Evolutionary conservation across 2,329 filamentous ascomycete species (phyloP).

Genomic region (Aspergillus felis): DNA sequence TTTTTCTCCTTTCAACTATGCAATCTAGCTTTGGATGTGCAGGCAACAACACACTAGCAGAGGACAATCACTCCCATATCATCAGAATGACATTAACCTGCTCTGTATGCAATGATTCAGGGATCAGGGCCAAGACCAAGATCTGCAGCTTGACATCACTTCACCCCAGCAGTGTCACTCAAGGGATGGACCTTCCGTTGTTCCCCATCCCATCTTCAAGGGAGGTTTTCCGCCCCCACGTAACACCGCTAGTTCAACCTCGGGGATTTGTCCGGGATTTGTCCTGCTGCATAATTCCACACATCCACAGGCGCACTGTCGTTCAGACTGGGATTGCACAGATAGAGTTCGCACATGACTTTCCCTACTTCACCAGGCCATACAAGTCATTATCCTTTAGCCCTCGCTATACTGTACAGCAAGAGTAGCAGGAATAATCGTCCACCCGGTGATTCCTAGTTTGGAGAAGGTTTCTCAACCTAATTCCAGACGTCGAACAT

Average conservation of each 20-base stretch:
- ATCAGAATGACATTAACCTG: no score
- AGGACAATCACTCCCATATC: no score
- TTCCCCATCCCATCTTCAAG: background rate
- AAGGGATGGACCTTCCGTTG: background rate
- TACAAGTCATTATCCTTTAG: background rate
- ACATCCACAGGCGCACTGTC: background rate
- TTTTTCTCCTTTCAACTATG: no score
- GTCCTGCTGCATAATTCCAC: background rate
- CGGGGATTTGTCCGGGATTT: background rate
- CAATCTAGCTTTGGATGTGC: no score
- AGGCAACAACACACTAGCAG: no score
- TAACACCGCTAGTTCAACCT: background rate
- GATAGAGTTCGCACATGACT: background rate
- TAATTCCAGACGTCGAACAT: conserved; percentile 55
- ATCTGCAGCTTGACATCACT: background rate
- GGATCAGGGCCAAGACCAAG: background rate
- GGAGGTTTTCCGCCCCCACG: background rate
- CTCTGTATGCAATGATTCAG: no score
- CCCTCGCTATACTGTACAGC: background rate
- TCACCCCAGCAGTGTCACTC: background rate
- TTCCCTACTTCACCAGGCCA: background rate
- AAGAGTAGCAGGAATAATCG: conserved; percentile 41
- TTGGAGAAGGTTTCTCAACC: no score
- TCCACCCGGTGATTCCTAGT: conserved; percentile 50
- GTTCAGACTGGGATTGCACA: background rate